These are phyloP conservation scores for Diplogelasinospora grovesii DNA, from an alignment of 495 filamentous ascomycete genomes.

Conservation along the genomic window DNA sequence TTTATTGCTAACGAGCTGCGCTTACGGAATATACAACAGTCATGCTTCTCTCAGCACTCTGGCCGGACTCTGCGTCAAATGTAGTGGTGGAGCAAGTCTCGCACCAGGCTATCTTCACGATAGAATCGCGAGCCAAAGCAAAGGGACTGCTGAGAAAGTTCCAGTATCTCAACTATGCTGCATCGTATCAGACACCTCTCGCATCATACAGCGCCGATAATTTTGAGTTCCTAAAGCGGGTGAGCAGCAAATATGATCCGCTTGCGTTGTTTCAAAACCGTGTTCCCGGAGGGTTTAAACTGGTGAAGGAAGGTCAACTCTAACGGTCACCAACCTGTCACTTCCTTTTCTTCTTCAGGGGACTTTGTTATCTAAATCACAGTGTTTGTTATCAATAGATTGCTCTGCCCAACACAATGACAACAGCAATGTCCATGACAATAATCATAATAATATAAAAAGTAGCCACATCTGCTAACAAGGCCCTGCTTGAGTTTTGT, in stretches of 20 bases:
- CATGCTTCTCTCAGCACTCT: constrained; percentile 11
- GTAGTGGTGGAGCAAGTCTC: constrained; percentile 4
- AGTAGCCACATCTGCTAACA: no score
- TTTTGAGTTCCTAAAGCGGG: neutral
- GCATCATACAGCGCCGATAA: constrained; percentile 16
- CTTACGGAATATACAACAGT: constrained; percentile 7
- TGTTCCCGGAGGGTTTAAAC: constrained; percentile 25
- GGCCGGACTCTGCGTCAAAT: constrained; percentile 17
- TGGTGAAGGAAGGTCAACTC: no score
- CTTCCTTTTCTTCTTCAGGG: no score
- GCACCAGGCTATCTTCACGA: constrained; percentile 5
- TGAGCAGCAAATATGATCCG: neutral
- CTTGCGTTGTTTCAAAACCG: constrained; percentile 10
- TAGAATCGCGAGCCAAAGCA: constrained; percentile 9
- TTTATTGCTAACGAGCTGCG: constrained; percentile 15
- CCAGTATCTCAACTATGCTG: constrained; percentile 25
- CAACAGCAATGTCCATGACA: no score
- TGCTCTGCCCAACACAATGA: no score
- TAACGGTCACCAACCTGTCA: no score
- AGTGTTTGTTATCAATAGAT: no score
- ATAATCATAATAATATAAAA: no score
- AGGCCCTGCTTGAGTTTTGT: no score
- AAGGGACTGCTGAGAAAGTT: constrained; percentile 4
- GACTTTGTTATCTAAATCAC: no score
- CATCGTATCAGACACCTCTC: constrained; percentile 17